A percentile compares a stretch with the other conserved stretches of the same genome.
Evolutionary conservation across 2,329 filamentous ascomycete genomes (phyloP).

Genomic region (Colletotrichum nymphaeae): DNA sequence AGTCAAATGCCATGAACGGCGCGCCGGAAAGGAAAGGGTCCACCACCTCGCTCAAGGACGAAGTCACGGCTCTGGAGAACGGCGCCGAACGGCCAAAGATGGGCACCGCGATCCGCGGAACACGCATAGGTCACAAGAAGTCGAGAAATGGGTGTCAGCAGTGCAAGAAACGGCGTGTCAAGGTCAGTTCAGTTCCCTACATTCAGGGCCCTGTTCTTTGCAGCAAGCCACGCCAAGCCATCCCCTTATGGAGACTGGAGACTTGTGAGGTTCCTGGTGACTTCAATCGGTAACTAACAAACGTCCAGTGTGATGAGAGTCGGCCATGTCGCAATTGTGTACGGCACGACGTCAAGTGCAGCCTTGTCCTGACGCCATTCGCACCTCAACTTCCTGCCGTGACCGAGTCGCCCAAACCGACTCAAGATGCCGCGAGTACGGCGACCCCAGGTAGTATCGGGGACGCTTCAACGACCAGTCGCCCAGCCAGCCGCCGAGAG

Average conservation of each 20-base stretch:
- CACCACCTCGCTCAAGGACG: slow-evolving; percentile 22
- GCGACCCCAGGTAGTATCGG: slow-evolving; percentile 22
- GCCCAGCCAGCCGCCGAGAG: slow-evolving; percentile 11
- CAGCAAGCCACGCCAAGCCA: background rate
- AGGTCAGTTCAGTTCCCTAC: slow-evolving; percentile 11
- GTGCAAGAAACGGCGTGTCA: slow-evolving; percentile 33
- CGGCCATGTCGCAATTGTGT: slow-evolving; percentile 33
- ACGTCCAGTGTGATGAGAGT: slow-evolving; percentile 26
- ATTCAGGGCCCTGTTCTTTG: background rate
- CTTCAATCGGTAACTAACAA: background rate
- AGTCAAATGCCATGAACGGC: slow-evolving; percentile 21
- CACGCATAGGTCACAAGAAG: slow-evolving; percentile 33
- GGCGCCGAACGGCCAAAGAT: background rate
- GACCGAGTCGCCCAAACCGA: slow-evolving; percentile 23
- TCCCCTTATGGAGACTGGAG: background rate
- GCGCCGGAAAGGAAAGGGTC: slow-evolving; percentile 9
- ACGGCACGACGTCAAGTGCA: slow-evolving; percentile 32
- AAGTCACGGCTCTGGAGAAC: slow-evolving; percentile 16
- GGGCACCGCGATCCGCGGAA: slow-evolving; percentile 14
- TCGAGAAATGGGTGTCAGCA: slow-evolving; percentile 32
- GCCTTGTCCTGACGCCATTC: slow-evolving; percentile 19
- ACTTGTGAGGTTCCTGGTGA: too few relatives aligned
- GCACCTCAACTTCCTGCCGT: slow-evolving; percentile 16
- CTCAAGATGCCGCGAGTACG: slow-evolving; percentile 10
- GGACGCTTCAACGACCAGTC: slow-evolving; percentile 19